Base-by-base conservation (phyloP, 225 moss, liverwort and hornwort species). In the Takakia lepidozioides region DNA sequence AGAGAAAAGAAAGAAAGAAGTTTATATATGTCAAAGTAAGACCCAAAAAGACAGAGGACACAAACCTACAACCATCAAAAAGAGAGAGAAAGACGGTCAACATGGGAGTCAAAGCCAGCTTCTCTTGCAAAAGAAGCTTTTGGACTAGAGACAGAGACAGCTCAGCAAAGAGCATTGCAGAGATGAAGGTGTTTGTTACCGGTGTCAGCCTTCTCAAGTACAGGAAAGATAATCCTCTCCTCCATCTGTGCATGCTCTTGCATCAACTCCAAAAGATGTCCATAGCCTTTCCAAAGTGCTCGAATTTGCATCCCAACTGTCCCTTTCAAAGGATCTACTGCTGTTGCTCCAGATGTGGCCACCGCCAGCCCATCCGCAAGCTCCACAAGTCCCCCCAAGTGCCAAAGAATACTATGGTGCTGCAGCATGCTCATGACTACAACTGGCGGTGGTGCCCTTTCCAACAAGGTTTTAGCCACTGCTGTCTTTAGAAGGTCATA, bases 201-300 rank as follows among this genome's bases (percentile, higher is more conserved):
- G 57, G 60, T 46, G 19, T 61, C 45, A 62, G 38, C 25, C 9
- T 60, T 19, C 40, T 78, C 78, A 16, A 78, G 53, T 2, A 49
- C 61, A 19, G 78, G 78, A 52, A 78, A 78, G 24, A 78, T 59
- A 39, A 78, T 68, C 56, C 72, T 62, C 49, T 78, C 78, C 54
- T 78, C 78, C 78, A 78, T 78, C 60, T 78, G 78, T 11, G 78
- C 78, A 36, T 78, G 78, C 46, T 78, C 78, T 53, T 78, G 78
- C 73, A 78, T 58, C 25, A 78, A 48, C 22, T 78, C 78, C 10
- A 78, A 64, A 2, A 78, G 73, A 34, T 60, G 56, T 16, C 78
- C 78, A 49, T 78, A 78, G 8, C 61, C 61, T 48, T 78, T 72
- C 61, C 52, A 69, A 10, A 78, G 46, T 29, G 54, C 63, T 35